Base-by-base conservation (phyloP, 2,329 filamentous ascomycete genomes). In the Sarocladium strictum region DNA sequence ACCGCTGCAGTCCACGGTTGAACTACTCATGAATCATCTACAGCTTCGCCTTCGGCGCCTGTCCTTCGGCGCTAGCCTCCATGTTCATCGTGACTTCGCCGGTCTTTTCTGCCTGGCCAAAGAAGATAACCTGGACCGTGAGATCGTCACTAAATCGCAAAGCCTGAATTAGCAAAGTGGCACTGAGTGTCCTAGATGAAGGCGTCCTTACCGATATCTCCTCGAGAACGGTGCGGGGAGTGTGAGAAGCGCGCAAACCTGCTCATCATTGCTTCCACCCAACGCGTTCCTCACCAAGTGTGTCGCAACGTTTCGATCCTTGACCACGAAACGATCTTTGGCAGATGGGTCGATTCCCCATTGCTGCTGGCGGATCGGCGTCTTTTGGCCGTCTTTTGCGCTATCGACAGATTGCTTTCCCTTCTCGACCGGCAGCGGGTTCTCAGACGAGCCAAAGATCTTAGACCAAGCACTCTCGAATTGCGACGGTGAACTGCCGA, bases 81-180 rank as follows among this genome's bases (percentile, higher is more conserved):
- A 86, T 77, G 70, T 97, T 99, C 56, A 96, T 69, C 4, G 86
- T 81, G 4, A 97, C 87, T 59, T 87, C 86, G 33, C 92, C 91
- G 21, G 32, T 40, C 67, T 85, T 85, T 53, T 85, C 76, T 33
- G 86, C 83, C 62, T 96, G 84, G 57, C 94, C 94, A 64, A 99
- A 99, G 79, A 99, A 99, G 65, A 99, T 96, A 58, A 99, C 94
- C 70, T 99, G 90, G 15, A 99, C 93, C 0, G 94, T 99, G 59
- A 99, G 75, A 67, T 99, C 94, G 67, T 99, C 94, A 61, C 90
- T 93, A 41, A 5, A 47, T 35, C 6, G 23, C 5, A 23, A 10
- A 12, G 26, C 23, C 14, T 12, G 29, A 9, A 23, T 50, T 50
- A 45, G 24, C 24, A 6, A 21, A n/a, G 17, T n/a, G 45, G 6